Conservation (phyloP, 129 eudicot species). For the Silybum marianum region DNA sequence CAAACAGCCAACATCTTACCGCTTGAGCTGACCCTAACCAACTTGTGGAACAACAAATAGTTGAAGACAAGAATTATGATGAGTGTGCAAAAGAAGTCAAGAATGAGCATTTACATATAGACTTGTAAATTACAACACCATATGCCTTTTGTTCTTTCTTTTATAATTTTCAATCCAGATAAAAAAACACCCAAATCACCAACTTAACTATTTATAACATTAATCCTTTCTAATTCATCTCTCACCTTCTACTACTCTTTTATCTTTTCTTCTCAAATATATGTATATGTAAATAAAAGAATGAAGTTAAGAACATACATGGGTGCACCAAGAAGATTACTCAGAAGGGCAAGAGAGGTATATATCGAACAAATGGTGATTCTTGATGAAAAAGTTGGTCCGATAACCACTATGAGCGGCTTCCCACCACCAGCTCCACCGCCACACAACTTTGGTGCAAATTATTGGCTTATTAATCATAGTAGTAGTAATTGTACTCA, state of each 20-base stretch:
- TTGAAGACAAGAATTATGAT: not conserved
- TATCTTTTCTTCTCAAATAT: not conserved
- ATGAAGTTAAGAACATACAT: constrained; percentile 25
- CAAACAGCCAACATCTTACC: not conserved
- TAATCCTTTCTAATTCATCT: not conserved
- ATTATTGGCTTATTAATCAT: constrained; percentile 23
- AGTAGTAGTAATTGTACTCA: not conserved
- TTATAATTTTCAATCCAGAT: constrained; percentile 10
- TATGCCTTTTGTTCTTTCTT: not conserved
- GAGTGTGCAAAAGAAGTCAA: not conserved
- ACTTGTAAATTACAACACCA: constrained; percentile 4
- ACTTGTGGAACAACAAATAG: not conserved
- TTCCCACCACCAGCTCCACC: constrained; percentile 33
- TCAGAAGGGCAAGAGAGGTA: constrained; percentile 46
- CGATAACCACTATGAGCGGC: constrained; percentile 13
- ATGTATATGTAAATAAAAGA: not conserved
- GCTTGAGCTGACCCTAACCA: not conserved
- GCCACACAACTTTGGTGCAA: constrained; percentile 34
- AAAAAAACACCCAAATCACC: constrained; percentile 6
- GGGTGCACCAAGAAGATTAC: constrained; percentile 37
- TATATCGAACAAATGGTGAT: constrained; percentile 48
- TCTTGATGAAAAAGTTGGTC: constrained; percentile 46
- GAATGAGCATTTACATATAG: not conserved
- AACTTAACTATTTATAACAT: constrained; percentile 8
- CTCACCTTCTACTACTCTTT: not conserved